Base-by-base conservation (phyloP, 768 basidiomycete species). In the Naganishia vishniacii region DNA sequence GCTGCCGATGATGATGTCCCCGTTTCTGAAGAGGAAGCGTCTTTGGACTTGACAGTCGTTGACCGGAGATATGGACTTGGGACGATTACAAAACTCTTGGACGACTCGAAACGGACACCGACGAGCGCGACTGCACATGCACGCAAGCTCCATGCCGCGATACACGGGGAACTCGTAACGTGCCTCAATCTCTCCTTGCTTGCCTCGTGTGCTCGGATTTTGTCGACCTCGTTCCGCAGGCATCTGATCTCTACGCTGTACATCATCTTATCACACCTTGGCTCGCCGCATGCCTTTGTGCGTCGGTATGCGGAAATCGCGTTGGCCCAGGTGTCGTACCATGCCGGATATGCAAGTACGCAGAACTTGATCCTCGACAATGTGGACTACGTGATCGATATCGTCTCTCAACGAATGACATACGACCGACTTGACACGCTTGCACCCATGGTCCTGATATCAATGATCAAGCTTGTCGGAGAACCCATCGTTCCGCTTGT, bases 311-410 rank as follows among this genome's bases (percentile, higher is more conserved):
- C 87, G 1, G 78, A 86, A 9, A 84, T 86, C 4, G 81, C 91
- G 1, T 81, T 99, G 60, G 76, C 83, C 64, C 85, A 82, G 65
- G 82, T 94, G 34, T 82, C 91, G 7, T 78, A 81, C n/a, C 81
- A 84, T 59, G 85, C 87, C 2, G 90, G 88, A 4, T 93, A 91
- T 70, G 91, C 92, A n/a, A 88, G 90, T 3, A 83, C 89, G 0
- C 84, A 86, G 46, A 93, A 93, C 71, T 81, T 98, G 28, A 81
- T 99, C 5, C 82, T 97, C 41, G 87, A 93, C 23, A 95, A 99
- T 76, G 94, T 94, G 69, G 94, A 99, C 77, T 98, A 99, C 73
- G 88, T 91, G 9, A 84, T 99, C 61, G 91, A 97, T 69, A 84
- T 88, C 1, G 86, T 94, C 16, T 89, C 91, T 2, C 86, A 90